These are phyloP conservation scores for Millerozyma miso DNA, from an alignment of 805 yeast species.

Conservation along the genomic window DNA sequence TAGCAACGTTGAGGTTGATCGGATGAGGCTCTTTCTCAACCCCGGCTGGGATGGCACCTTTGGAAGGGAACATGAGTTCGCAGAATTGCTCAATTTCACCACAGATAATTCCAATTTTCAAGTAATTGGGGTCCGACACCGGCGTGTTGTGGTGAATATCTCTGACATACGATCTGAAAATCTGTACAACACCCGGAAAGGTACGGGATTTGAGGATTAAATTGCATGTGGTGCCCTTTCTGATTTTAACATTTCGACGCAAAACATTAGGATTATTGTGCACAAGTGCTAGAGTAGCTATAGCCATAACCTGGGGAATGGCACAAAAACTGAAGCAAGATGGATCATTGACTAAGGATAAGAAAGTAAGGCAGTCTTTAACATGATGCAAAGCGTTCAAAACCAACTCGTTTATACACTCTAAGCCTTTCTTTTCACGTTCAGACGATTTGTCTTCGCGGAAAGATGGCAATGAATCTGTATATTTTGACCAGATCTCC, in stretches of 20 bases:
- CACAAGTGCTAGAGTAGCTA: slow-evolving; percentile 85
- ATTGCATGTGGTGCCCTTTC: slow-evolving; percentile 82
- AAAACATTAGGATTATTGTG: slow-evolving; percentile 77
- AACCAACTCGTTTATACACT: slow-evolving; percentile 78
- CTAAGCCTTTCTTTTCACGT: slow-evolving; percentile 56
- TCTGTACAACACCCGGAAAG: slow-evolving; percentile 67
- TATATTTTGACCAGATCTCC: slow-evolving; percentile 86
- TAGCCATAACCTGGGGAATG: slow-evolving; percentile 98
- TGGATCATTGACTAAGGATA: slow-evolving; percentile 74
- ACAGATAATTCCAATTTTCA: slow-evolving; percentile 77
- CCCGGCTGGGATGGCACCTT: slow-evolving; percentile 51
- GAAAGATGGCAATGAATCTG: slow-evolving; percentile 61
- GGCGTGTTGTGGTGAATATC: slow-evolving; percentile 74
- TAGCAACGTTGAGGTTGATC: slow-evolving; percentile 30
- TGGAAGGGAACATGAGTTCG: slow-evolving; percentile 65
- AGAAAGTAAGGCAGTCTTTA: slow-evolving; percentile 68
- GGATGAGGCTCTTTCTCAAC: slow-evolving; percentile 34
- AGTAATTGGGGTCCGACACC: slow-evolving; percentile 81
- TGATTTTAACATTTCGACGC: slow-evolving; percentile 71
- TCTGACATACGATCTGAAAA: slow-evolving; percentile 71
- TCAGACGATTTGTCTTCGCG: slow-evolving; percentile 28
- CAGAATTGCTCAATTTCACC: slow-evolving; percentile 88
- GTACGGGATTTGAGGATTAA: slow-evolving; percentile 73
- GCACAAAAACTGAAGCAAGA: slow-evolving; percentile 89
- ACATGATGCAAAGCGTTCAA: slow-evolving; percentile 76